phyloP scores from a whole-genome alignment of 257 asterid species.

The Thymus quinquecostatus region DNA sequence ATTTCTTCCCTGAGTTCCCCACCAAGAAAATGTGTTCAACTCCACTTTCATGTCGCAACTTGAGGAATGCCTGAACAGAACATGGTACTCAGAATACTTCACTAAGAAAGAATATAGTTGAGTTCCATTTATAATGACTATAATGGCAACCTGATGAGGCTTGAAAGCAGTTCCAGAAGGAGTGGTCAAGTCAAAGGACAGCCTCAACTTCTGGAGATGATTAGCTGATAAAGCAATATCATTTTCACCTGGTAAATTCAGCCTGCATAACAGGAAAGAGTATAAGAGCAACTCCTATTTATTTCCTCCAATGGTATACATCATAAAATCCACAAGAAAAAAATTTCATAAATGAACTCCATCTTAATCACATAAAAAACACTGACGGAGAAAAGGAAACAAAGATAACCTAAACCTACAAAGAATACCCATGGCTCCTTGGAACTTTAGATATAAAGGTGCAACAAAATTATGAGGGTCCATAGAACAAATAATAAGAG shows the following conservation, averaged over 20 bases:
- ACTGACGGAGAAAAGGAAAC: not conserved
- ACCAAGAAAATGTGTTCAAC: conserved; percentile 91
- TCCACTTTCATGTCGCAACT: conserved; percentile 79
- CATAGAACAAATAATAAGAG: not conserved
- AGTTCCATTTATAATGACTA: conserved; percentile 4
- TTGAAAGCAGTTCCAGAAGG: conserved; percentile 74
- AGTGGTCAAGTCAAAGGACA: conserved; percentile 73
- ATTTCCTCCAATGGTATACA: conserved; percentile 12
- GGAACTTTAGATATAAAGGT: not conserved
- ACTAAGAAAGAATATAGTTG: conserved; percentile 11
- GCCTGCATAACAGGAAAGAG: conserved; percentile 48
- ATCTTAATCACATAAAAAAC: not conserved
- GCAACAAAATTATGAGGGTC: not conserved
- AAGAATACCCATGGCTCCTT: not conserved
- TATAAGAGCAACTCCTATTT: conserved; percentile 16
- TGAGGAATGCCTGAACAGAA: conserved; percentile 78
- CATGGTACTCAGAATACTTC: conserved; percentile 27
- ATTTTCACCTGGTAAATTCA: conserved; percentile 59
- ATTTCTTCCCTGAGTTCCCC: conserved; percentile 67
- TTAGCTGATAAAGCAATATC: conserved; percentile 75
- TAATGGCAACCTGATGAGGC: conserved; percentile 83
- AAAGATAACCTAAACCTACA: not conserved
- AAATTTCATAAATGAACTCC: not conserved
- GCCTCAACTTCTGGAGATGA: conserved; percentile 87
- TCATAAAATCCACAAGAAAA: conserved; percentile 17